These are phyloP conservation scores for Rhodotorula taiwanensis DNA, from an alignment of 768 basidiomycete genomes.

Conservation along the genomic window DNA sequence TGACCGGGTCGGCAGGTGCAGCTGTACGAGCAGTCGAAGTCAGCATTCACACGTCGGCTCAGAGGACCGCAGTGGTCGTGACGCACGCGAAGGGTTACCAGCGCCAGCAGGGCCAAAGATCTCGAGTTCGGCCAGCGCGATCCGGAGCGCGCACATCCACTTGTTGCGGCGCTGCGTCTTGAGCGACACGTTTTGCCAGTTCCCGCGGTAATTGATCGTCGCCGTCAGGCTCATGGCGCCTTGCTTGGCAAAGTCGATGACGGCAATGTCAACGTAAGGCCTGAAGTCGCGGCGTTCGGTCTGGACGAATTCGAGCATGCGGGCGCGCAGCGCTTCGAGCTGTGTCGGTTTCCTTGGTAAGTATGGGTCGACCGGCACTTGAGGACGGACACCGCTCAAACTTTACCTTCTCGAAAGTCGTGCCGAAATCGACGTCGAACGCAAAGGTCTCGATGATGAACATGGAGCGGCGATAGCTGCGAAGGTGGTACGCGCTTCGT, in stretches of 20 bases:
- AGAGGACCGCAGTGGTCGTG: background rate
- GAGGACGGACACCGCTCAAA: background rate
- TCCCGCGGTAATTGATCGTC: slow-evolving; percentile 83
- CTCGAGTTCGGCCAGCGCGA: slow-evolving; percentile 59
- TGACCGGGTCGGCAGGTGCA: slow-evolving; percentile 55
- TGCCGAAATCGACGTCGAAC: slow-evolving; percentile 71
- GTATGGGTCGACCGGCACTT: too few relatives aligned
- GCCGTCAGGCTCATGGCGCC: slow-evolving; percentile 66
- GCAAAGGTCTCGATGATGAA: slow-evolving; percentile 72
- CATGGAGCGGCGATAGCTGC: slow-evolving; percentile 46
- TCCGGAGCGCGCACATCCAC: slow-evolving; percentile 82
- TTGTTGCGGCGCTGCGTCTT: slow-evolving; percentile 72
- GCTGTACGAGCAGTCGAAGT: background rate
- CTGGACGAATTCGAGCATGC: slow-evolving; percentile 73
- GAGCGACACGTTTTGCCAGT: slow-evolving; percentile 69
- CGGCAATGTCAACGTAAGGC: slow-evolving; percentile 61
- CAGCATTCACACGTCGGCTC: too few relatives aligned
- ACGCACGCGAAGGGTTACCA: slow-evolving; percentile 38
- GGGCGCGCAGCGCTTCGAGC: slow-evolving; percentile 64
- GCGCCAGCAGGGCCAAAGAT: slow-evolving; percentile 55
- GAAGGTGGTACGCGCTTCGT: background rate
- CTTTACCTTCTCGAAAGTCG: slow-evolving; percentile 61
- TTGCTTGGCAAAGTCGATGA: slow-evolving; percentile 50
- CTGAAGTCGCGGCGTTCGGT: slow-evolving; percentile 67
- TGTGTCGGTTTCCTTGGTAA: background rate